phyloP scores from a whole-genome alignment of 1,284 basidiomycete genomes.

The Tilletia setariae region DNA sequence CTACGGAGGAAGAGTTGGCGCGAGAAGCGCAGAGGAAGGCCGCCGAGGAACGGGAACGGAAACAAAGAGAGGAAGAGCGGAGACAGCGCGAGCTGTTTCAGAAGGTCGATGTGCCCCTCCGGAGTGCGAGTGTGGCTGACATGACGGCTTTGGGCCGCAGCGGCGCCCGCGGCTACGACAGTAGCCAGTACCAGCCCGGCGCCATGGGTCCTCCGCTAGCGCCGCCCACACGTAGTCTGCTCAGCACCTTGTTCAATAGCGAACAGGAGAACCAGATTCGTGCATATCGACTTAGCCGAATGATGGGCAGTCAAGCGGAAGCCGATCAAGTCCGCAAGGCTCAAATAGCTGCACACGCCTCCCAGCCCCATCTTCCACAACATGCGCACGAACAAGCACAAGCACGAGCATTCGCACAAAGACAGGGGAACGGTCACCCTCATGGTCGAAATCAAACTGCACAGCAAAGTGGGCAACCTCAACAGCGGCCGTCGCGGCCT shows the following conservation, averaged over 20 bases:
- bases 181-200: neutral
- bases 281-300: neutral
- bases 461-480: conserved; percentile 15
- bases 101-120: conserved; percentile 64
- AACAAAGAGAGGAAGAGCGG: conserved; percentile 63
- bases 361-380: conserved; percentile 11
- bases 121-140: conserved; percentile 48
- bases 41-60: conserved; percentile 50
- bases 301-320: conserved; percentile 12
- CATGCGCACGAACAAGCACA: conserved; percentile 20
- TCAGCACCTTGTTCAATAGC: conserved; percentile 50
- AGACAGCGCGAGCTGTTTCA: conserved; percentile 72
- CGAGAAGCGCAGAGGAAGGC: conserved; percentile 43
- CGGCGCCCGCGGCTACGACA: conserved; percentile 20
- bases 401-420: conserved; percentile 2
- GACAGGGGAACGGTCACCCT: neutral
- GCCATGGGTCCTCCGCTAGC: neutral
- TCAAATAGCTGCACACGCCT: conserved; percentile 10
- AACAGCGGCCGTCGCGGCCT: conserved; percentile 24
- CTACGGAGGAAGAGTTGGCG: conserved; percentile 4
- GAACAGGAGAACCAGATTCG: conserved; percentile 41
- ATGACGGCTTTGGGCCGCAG: conserved; percentile 27
- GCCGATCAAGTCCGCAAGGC: conserved; percentile 10
- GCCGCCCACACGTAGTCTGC: conserved; percentile 42
- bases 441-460: neutral